Base-by-base conservation (phyloP, 495 filamentous ascomycete species). In the Penicillium manginii region DNA sequence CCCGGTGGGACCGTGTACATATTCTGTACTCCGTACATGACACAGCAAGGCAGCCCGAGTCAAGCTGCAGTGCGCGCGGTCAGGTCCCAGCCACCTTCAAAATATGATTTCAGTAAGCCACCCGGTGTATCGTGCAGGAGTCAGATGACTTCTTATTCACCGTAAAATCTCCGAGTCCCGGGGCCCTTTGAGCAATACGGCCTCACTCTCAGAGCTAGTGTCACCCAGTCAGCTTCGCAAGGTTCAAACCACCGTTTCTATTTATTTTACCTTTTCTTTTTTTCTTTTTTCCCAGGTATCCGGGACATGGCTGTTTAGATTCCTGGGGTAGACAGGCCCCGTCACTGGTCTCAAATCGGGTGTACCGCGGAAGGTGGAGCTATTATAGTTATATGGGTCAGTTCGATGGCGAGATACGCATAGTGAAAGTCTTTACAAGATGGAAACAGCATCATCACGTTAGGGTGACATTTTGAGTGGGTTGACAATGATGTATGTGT, bases 121-220 rank as follows among this genome's bases (percentile, higher is more conserved):
- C 45, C 23, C 32, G 21, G 49, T 61, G 47, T 55, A 62, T 50
- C 48, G 40, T 54, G 59, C 61, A 58, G 33, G 48, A 59, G 63
- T 68, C 66, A 66, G 60, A 58, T 66, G 66, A 68, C 54, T 50
- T 8, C 2, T 37, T 37, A 57, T 51, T 47, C 45, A 12, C 45
- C 45, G 45, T 47, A 26, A 59, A 60, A 54, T 62, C 56, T 57
- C 58, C 60, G 52, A 63, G 51, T 53, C 40, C 35, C 55, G 52
- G 52, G 57, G 53, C 31, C 31, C 2, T 58, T 52, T 37, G 43
- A 15, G 7, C 50, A 59, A 52, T 26, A 40, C 52, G 39, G 26
- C 39, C 33, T 35, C 21, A 47, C 31, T 19, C 21, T 37, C 29
- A 18, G 19, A 19, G 42, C 54, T 56, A 52, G 55, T 56, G 58